Percentiles rank a stretch among this genome's conserved stretches.
Evolutionary conservation across 2,329 filamentous ascomycete species (phyloP).

Genomic region (Seiridium unicorne): DNA sequence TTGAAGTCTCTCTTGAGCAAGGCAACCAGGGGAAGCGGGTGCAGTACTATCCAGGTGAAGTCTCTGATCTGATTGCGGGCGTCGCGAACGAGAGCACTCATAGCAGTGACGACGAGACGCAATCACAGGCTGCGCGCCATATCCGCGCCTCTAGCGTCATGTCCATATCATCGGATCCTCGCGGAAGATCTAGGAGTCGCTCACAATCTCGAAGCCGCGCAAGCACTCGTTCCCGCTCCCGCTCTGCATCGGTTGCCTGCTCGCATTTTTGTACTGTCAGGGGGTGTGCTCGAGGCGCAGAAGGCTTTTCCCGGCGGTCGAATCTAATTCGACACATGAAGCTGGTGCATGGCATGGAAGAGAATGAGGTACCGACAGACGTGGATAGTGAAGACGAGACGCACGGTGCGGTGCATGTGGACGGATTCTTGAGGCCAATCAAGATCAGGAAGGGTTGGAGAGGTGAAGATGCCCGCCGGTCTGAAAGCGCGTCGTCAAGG

Average conservation of each 20-base stretch:
- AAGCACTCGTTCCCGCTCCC: slow-evolving; percentile 16
- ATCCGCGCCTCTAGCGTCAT: slow-evolving; percentile 7
- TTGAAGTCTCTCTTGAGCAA: slow-evolving; percentile 28
- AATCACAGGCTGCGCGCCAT: not conserved
- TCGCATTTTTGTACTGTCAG: slow-evolving; percentile 33
- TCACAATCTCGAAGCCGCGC: slow-evolving; percentile 1
- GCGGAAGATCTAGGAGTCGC: slow-evolving; percentile 7
- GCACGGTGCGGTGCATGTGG: slow-evolving; percentile 63
- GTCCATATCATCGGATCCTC: slow-evolving; percentile 8
- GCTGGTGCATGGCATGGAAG: slow-evolving; percentile 34
- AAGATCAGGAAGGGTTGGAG: slow-evolving; percentile 47
- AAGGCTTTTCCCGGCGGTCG: slow-evolving; percentile 33
- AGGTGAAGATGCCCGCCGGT: slow-evolving; percentile 26
- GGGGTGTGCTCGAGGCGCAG: slow-evolving; percentile 31
- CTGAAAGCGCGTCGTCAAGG: not conserved
- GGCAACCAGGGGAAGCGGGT: slow-evolving; percentile 12
- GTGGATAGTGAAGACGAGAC: slow-evolving; percentile 51
- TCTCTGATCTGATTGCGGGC: not conserved
- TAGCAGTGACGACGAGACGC: slow-evolving; percentile 7
- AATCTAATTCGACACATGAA: slow-evolving; percentile 43
- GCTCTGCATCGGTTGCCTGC: slow-evolving; percentile 16
- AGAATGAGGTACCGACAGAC: slow-evolving; percentile 25
- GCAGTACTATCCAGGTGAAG: slow-evolving; percentile 27
- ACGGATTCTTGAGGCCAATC: slow-evolving; percentile 64
- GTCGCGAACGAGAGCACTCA: slow-evolving; percentile 11